phyloP scores from a whole-genome alignment of 345 rosid genomes.

The Sisymbrium irio region DNA sequence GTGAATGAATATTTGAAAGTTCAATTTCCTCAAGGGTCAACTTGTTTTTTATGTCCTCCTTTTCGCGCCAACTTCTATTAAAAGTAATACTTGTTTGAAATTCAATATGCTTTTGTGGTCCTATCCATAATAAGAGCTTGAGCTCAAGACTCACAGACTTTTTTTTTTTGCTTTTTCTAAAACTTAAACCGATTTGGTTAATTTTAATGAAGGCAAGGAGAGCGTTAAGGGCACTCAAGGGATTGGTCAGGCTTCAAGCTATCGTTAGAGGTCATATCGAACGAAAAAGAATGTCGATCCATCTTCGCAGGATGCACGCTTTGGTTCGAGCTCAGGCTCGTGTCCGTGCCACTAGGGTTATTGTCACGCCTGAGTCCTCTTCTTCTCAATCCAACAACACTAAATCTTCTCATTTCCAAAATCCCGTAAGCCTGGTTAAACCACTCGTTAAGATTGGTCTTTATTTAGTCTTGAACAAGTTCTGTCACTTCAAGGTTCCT shows the following conservation, averaged over 20 bases:
- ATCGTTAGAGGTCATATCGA: conserved; percentile 89
- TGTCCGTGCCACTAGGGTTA: conserved; percentile 54
- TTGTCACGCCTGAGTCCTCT: conserved; percentile 43
- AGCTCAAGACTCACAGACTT: neutral
- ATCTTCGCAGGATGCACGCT: conserved; percentile 71
- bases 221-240: conserved; percentile 87
- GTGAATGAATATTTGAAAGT: conserved; percentile 5
- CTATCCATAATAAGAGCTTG: conserved; percentile 17
- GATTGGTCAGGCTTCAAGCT: conserved; percentile 96
- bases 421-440: conserved; percentile 46
- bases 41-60: neutral
- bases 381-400: conserved; percentile 62
- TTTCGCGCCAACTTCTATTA: conserved; percentile 27
- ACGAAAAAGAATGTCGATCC: conserved; percentile 58
- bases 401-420: conserved; percentile 63
- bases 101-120: conserved; percentile 30
- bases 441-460: neutral
- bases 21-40: conserved; percentile 6
- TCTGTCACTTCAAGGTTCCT: neutral
- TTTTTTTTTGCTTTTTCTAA: neutral
- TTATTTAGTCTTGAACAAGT: neutral
- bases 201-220: conserved; percentile 58
- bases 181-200: neutral
- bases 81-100: conserved; percentile 8
- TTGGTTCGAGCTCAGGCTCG: conserved; percentile 74